Percentiles rank a stretch among this genome's conserved stretches.
Conservation (phyloP, 495 filamentous ascomycete genomes). For the Xylona heveae region DNA sequence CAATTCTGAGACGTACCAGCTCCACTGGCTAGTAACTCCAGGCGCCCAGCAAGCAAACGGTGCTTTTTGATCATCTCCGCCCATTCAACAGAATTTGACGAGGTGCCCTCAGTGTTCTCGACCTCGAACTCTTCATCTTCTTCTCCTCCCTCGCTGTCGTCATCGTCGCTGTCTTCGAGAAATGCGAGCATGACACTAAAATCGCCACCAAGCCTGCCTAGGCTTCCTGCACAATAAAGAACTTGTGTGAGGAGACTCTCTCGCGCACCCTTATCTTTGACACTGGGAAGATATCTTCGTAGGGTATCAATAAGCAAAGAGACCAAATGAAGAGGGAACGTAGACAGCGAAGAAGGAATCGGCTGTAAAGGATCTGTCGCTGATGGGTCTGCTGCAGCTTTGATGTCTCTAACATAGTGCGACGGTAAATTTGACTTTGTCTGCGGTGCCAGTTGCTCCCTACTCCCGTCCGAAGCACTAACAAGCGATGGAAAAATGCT, state of each 20-base stretch:
- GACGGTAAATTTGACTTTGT: constrained; percentile 14
- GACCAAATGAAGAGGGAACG: constrained; percentile 74
- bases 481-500: constrained; percentile 52
- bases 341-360: constrained; percentile 56
- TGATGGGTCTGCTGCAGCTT: constrained; percentile 11
- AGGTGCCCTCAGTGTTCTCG: constrained; percentile 10
- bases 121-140: constrained; percentile 14
- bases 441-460: constrained; percentile 19
- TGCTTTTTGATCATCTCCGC: constrained; percentile 83
- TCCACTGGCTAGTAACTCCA: constrained; percentile 57
- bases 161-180: constrained; percentile 20
- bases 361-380: constrained; percentile 37
- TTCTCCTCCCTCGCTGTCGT: constrained; percentile 10
- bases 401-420: constrained; percentile 17
- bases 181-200: constrained; percentile 74
- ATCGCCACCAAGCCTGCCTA: constrained; percentile 80
- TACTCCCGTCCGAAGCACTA: background rate
- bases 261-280: constrained; percentile 52
- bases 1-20: constrained; percentile 15
- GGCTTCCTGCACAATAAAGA: constrained; percentile 81
- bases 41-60: constrained; percentile 58
- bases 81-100: constrained; percentile 44
- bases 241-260: constrained; percentile 90
- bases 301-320: constrained; percentile 63
- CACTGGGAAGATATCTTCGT: constrained; percentile 57